A percentile compares a stretch with the other conserved stretches of the same genome.
phyloP scores from a whole-genome alignment of 805 yeast genomes.

The Metschnikowia gelsemii region DNA sequence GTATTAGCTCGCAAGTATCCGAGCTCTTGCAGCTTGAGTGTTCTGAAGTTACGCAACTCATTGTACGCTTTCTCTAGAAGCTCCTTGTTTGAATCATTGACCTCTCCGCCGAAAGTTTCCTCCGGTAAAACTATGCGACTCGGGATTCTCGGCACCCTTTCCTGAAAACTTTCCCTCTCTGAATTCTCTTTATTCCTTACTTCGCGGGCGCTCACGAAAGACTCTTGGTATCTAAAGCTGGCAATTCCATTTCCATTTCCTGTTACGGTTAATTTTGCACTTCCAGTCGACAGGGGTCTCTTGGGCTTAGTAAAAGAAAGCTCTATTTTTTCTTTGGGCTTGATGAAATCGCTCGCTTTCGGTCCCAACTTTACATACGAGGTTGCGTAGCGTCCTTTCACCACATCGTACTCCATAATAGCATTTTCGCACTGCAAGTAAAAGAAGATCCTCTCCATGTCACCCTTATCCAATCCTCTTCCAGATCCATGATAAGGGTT shows the following conservation, averaged over 20 bases:
- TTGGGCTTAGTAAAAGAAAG: constrained; percentile 47
- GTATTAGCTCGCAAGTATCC: constrained; percentile 28
- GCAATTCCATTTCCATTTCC: constrained; percentile 19
- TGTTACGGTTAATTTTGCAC: constrained; percentile 13
- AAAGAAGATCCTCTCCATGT: constrained; percentile 80
- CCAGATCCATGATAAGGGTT: constrained; percentile 72
- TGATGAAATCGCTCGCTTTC: constrained; percentile 49
- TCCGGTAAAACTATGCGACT: constrained; percentile 24
- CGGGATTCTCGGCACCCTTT: constrained; percentile 9
- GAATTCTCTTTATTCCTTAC: constrained; percentile 13
- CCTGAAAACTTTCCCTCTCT: constrained; percentile 10
- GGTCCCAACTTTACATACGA: constrained; percentile 69
- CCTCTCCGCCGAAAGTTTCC: constrained; percentile 19
- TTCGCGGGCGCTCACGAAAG: constrained; percentile 28
- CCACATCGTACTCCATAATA: constrained; percentile 67
- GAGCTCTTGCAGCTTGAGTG: constrained; percentile 41
- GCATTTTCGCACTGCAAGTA: constrained; percentile 65
- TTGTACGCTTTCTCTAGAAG: constrained; percentile 30
- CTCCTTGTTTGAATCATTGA: constrained; percentile 21
- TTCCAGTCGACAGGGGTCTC: background rate
- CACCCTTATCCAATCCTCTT: constrained; percentile 57
- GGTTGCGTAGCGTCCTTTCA: constrained; percentile 76
- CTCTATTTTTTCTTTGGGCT: constrained; percentile 44
- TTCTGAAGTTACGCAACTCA: constrained; percentile 44
- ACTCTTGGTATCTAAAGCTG: constrained; percentile 24